Evolutionary conservation across 1,284 basidiomycete species (phyloP).

Genomic region (Gomphus bonarii): DNA sequence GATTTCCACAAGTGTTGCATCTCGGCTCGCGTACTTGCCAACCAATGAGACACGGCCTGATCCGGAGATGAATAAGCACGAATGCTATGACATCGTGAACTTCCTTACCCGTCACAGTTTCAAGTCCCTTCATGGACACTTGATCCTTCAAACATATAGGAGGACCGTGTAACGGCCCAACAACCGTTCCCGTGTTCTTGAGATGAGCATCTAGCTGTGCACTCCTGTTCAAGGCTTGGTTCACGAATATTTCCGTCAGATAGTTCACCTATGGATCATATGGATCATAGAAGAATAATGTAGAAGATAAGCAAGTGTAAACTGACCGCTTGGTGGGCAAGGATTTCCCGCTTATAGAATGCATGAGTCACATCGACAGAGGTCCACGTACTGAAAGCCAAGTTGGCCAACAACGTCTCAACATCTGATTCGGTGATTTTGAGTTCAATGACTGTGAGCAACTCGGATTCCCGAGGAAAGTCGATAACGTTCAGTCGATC

Average conservation of each 20-base stretch:
- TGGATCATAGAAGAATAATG: slow-evolving; percentile 9
- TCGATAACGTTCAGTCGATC: slow-evolving; percentile 41
- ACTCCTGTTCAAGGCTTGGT: slow-evolving; percentile 47
- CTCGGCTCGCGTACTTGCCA: slow-evolving; percentile 39
- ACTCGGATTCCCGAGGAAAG: slow-evolving; percentile 46
- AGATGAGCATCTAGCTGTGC: slow-evolving; percentile 46
- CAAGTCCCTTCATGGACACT: slow-evolving; percentile 45
- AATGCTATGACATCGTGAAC: too few species aligned
- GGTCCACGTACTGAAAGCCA: slow-evolving; percentile 43
- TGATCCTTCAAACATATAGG: slow-evolving; percentile 60
- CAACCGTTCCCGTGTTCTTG: slow-evolving; percentile 32
- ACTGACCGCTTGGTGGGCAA: slow-evolving; percentile 74
- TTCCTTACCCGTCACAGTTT: slow-evolving; percentile 41
- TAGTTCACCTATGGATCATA: slow-evolving; percentile 69
- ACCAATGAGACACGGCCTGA: slow-evolving; percentile 61
- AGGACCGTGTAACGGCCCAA: slow-evolving; percentile 55
- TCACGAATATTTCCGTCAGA: slow-evolving; percentile 58
- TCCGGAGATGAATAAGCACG: neutral
- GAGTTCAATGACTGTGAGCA: slow-evolving; percentile 50
- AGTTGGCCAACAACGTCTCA: slow-evolving; percentile 34
- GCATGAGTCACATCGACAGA: slow-evolving; percentile 61
- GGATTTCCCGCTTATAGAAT: slow-evolving; percentile 68
- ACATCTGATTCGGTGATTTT: slow-evolving; percentile 54
- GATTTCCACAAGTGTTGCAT: slow-evolving; percentile 50
- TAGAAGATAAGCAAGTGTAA: neutral